Conservation (phyloP, 768 basidiomycete genomes). For the Boletus edulis region DNA sequence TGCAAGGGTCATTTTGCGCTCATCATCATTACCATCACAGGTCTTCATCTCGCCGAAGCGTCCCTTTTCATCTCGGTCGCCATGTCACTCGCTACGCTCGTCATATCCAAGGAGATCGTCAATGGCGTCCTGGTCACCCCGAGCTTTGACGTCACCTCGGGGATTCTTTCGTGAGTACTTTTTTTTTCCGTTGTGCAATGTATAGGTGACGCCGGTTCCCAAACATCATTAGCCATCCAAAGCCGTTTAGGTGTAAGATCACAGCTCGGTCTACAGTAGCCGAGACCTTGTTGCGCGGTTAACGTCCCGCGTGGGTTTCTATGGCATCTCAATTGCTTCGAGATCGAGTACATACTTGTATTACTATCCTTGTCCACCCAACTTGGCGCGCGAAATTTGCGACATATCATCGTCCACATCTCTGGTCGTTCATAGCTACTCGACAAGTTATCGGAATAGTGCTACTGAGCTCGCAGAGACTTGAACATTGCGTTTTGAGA, state of each 20-base stretch:
- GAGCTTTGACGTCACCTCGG: constrained; percentile 40
- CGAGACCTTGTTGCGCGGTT: constrained; percentile 5
- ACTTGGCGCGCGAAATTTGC: no score
- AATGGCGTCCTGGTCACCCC: constrained; percentile 44
- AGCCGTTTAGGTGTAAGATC: constrained; percentile 55
- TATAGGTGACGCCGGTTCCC: background rate
- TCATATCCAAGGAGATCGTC: constrained; percentile 40
- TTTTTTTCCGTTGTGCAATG: background rate
- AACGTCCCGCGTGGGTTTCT: background rate
- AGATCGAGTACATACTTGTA: background rate
- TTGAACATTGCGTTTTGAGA: no score
- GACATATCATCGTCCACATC: no score
- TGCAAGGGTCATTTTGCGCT: background rate
- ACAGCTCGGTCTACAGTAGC: constrained; percentile 49
- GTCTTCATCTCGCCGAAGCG: constrained; percentile 28
- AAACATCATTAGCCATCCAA: constrained; percentile 38
- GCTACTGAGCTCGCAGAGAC: no score
- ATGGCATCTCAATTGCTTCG: background rate
- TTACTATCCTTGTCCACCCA: no score
- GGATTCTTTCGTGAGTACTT: constrained; percentile 41
- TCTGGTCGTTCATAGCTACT: no score
- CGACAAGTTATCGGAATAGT: no score
- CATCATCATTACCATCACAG: constrained; percentile 6
- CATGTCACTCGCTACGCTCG: constrained; percentile 44
- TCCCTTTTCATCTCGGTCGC: constrained; percentile 27